Evolutionary conservation across 78 protist genomes (phyloP).

Genomic region (Neovahlkampfia damariscottae): DNA sequence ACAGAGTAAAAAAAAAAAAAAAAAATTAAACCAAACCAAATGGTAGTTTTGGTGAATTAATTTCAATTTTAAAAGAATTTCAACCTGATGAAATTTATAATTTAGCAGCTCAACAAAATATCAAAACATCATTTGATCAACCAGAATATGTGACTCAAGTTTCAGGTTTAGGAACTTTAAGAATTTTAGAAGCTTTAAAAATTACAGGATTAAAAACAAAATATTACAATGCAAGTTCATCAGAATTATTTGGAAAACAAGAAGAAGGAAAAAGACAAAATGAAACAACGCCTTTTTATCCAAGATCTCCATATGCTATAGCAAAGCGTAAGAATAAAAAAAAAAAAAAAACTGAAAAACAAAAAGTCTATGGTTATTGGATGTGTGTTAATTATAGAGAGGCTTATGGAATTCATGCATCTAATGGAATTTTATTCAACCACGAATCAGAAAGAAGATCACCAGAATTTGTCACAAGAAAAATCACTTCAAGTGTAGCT

Average conservation of each 20-base stretch:
- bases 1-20: constrained; percentile 58
- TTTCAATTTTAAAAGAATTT: constrained; percentile 29
- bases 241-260: constrained; percentile 82
- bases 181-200: constrained; percentile 82
- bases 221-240: constrained; percentile 83
- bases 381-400: constrained; percentile 83
- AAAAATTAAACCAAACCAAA: too few species aligned
- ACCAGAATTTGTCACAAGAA: constrained; percentile 85
- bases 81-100: constrained; percentile 75
- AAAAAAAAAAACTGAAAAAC: too few species aligned
- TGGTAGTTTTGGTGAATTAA: too few species aligned
- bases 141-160: constrained; percentile 83
- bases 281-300: constrained; percentile 91
- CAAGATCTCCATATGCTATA: constrained; percentile 79
- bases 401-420: constrained; percentile 68
- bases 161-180: constrained; percentile 75
- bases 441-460: constrained; percentile 72
- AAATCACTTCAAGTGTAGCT: constrained; percentile 83
- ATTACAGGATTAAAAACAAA: constrained; percentile 40
- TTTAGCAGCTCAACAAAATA: constrained; percentile 77
- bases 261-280: constrained; percentile 61
- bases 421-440: constrained; percentile 89
- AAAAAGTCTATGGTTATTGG: constrained; percentile 90
- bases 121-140: constrained; percentile 73
- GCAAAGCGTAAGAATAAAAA: too few species aligned